Percentiles rank a stretch among this genome's conserved stretches.
Conservation (phyloP, 1,284 basidiomycete genomes). For the Boletus semigastroideus region DNA sequence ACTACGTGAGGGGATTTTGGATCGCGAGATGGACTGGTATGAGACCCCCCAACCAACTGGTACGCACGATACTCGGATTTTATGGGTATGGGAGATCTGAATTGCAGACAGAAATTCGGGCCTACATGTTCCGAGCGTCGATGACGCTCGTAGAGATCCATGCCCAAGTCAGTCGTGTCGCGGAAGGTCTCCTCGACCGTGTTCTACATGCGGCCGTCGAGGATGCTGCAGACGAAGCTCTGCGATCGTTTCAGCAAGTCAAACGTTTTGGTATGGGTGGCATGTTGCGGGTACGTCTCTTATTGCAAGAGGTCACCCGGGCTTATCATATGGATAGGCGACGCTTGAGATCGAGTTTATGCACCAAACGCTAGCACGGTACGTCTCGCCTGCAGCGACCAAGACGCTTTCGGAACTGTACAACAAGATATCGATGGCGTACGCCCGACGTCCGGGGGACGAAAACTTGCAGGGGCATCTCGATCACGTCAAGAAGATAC, state of each 20-base stretch:
- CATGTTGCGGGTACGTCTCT: conserved; percentile 78
- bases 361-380: conserved; percentile 90
- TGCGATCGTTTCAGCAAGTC: conserved; percentile 84
- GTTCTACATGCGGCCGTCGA: conserved; percentile 84
- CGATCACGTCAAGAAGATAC: conserved; percentile 87
- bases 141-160: conserved; percentile 91
- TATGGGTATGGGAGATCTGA: neutral
- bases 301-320: neutral
- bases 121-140: conserved; percentile 91
- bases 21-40: conserved; percentile 86
- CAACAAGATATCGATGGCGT: conserved; percentile 91
- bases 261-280: conserved; percentile 95
- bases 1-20: conserved; percentile 78
- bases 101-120: conserved; percentile 73
- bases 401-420: conserved; percentile 88
- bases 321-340: conserved; percentile 53
- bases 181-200: conserved; percentile 78
- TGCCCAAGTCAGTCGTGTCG: conserved; percentile 82
- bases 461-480: conserved; percentile 86
- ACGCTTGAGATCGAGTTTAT: conserved; percentile 99
- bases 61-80: conserved; percentile 34
- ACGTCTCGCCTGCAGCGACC: conserved; percentile 80
- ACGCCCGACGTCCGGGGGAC: conserved; percentile 75
- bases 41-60: conserved; percentile 86
- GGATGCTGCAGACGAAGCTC: conserved; percentile 77